Evolutionary conservation across 768 basidiomycete genomes (phyloP).

Genomic region (Cystobasidium ongulense): DNA sequence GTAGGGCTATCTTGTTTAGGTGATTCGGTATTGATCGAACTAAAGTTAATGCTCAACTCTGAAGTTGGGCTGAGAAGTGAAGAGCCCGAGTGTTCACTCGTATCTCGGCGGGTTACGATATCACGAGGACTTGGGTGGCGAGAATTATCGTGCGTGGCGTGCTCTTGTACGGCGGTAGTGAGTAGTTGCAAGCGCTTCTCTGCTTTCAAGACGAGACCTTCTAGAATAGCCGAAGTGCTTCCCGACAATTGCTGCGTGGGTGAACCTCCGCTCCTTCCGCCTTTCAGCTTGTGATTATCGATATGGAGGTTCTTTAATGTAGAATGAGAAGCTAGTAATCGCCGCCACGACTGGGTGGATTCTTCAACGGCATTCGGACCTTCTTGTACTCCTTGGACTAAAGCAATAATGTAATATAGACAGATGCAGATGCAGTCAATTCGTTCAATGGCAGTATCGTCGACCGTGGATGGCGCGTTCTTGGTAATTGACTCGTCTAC

Average conservation of each 20-base stretch:
- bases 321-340: not conserved
- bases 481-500: not conserved
- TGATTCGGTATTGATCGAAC: not conserved
- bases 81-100: not conserved
- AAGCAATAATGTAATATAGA: not conserved
- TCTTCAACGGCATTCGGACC: not conserved
- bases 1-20: not conserved
- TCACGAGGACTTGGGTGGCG: not conserved
- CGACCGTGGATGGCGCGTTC: not conserved
- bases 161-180: not conserved
- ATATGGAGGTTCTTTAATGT: not conserved
- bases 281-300: not conserved
- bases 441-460: not conserved
- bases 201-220: conserved; percentile 12
- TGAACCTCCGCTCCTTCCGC: not conserved
- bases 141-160: not conserved
- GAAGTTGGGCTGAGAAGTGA: not conserved
- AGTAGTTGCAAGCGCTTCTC: conserved; percentile 16
- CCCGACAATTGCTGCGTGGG: not conserved
- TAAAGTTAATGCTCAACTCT: not conserved
- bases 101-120: not conserved
- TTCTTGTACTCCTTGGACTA: not conserved
- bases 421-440: not conserved
- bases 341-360: not conserved
- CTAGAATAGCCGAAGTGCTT: not conserved